A percentile compares a stretch with the other conserved stretches of the same genome.
Evolutionary conservation across 2,329 filamentous ascomycete genomes (phyloP).

Genomic region (Scortechinia acanthostroma): DNA sequence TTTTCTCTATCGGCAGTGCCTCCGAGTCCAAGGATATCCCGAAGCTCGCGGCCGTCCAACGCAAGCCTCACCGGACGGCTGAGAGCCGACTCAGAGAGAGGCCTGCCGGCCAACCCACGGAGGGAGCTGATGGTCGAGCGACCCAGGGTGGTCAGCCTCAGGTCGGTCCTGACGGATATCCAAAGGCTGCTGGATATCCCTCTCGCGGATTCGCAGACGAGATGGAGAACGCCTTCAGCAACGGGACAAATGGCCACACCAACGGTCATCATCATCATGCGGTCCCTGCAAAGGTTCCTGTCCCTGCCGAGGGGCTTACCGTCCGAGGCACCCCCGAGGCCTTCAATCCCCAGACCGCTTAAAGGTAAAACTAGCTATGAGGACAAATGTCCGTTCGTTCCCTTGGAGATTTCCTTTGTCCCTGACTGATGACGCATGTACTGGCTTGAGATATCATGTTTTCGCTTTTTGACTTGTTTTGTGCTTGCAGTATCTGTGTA

Average conservation of each 20-base stretch:
- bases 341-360: not conserved
- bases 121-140: not conserved
- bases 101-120: constrained; percentile 6
- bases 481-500: too few relatives aligned
- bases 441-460: too few relatives aligned
- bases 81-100: not conserved
- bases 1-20: constrained; percentile 81
- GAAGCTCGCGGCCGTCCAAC: constrained; percentile 36
- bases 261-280: too few relatives aligned
- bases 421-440: too few relatives aligned
- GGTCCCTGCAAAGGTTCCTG: too few relatives aligned
- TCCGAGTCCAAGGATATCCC: constrained; percentile 69
- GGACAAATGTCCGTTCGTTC: too few relatives aligned
- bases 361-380: too few relatives aligned
- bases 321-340: not conserved
- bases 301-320: not conserved
- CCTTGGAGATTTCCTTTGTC: too few relatives aligned
- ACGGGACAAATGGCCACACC: too few relatives aligned
- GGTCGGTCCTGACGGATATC: not conserved
- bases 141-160: not conserved
- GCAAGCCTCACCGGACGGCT: constrained; percentile 32
- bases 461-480: too few relatives aligned
- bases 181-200: constrained; percentile 7
- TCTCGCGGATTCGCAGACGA: constrained; percentile 19
- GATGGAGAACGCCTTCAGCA: constrained; percentile 17